Base-by-base conservation (phyloP, 2,329 filamentous ascomycete genomes). In the Apiospora rasikravindrae region DNA sequence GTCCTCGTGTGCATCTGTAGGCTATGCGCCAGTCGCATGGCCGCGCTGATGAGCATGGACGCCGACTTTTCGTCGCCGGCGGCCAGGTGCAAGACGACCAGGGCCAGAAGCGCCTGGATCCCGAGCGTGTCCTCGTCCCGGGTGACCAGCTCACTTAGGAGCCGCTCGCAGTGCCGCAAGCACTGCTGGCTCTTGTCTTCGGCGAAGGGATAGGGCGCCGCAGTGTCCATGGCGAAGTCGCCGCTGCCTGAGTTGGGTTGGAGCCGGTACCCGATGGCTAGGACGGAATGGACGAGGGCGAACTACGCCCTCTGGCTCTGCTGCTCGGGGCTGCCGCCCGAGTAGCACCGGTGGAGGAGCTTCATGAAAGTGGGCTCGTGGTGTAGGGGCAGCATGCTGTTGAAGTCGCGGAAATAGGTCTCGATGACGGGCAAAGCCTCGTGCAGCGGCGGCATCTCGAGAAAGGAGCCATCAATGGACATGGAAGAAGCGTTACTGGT, bases 201-300 rank as follows among this genome's bases (percentile, higher is more conserved):
- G 24, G 73, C 71, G 42, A 78, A 77, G 24, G 70, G 49, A 22
- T 33, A 45, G 10, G 16, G 73, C 72, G 22, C 75, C 71, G 1
- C 76, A 74, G 0, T 69, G 2, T 78, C 74, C 6, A 74, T 73
- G 0, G 77, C 75, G 16, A 37, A 6, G 26, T 5, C 4, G 24
- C 6, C 4, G 24, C 33, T 29, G 19, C 8, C 33, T 6, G 5
- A 1, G 16, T 14, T 10, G 19, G 57, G 29, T 2, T 77, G 77
- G 5, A 76, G 71, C 11, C 80, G 78, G 53, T 82, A 80, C 1
- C 81, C 81, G 5, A 84, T 75, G 4, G 83, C 83, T 53, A 84
- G 74, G 33, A 83, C 81, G 44, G 82, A 79, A 13, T 84, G 82
- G 24, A 85, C 81, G 16, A 82, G 80, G 0, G 83, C 83, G 80